phyloP scores from a whole-genome alignment of 1,284 basidiomycete species.

The Schizophyllum amplum region DNA sequence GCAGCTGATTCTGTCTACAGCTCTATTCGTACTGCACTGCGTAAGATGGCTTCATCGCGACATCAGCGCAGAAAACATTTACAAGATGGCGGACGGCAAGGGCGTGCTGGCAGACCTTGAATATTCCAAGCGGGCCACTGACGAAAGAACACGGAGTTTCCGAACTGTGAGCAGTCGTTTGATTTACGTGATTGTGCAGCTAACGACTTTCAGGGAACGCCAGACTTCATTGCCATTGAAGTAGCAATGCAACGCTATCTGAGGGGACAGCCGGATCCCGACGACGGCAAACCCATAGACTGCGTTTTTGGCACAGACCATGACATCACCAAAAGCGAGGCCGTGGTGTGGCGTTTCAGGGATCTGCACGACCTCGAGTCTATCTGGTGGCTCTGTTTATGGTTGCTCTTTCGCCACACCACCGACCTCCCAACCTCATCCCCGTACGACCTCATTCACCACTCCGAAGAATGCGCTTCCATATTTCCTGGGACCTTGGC shows the following conservation, averaged over 20 bases:
- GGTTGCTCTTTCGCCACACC: not conserved
- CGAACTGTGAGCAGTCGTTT: not conserved
- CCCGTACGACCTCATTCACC: not conserved
- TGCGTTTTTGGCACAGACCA: too few relatives aligned
- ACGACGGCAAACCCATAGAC: too few relatives aligned
- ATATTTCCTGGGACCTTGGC: not conserved
- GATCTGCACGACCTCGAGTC: not conserved
- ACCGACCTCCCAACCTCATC: not conserved
- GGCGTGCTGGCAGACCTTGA: not conserved
- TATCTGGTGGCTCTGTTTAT: not conserved
- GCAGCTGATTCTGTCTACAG: not conserved
- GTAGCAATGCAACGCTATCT: not conserved
- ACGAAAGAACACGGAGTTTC: not conserved
- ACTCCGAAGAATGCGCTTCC: not conserved
- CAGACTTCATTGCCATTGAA: not conserved
- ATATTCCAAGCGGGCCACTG: not conserved
- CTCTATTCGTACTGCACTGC: not conserved
- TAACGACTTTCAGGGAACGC: not conserved
- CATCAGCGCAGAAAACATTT: not conserved
- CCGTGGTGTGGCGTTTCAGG: not conserved
- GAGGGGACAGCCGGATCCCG: too few relatives aligned
- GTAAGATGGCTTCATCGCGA: not conserved
- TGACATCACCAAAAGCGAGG: not conserved
- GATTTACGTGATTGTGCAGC: not conserved
- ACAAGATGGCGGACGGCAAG: not conserved